phyloP scores from a whole-genome alignment of 2,329 filamentous ascomycete species.

The Paraphaeosphaeria sporulosa region DNA sequence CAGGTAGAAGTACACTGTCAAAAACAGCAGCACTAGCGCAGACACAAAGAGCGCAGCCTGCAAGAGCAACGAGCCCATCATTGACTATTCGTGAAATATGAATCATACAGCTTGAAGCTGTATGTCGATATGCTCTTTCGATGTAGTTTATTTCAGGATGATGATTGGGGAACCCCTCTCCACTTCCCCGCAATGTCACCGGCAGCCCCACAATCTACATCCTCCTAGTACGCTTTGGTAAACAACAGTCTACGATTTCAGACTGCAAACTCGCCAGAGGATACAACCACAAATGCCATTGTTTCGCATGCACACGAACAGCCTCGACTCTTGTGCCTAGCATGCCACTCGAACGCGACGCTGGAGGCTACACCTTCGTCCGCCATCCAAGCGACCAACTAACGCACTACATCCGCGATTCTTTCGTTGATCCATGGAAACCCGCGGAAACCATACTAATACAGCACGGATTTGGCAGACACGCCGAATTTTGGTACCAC shows the following conservation, averaged over 20 bases:
- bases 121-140: neutral
- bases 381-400: conserved; percentile 39
- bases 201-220: neutral
- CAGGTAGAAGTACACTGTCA: conserved; percentile 36
- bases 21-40: conserved; percentile 28
- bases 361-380: conserved; percentile 35
- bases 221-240: neutral
- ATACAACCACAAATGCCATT: too few relatives aligned
- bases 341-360: conserved; percentile 33
- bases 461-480: conserved; percentile 48
- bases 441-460: conserved; percentile 45
- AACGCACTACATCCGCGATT: conserved; percentile 39
- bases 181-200: conserved; percentile 4
- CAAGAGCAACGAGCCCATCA: conserved; percentile 12
- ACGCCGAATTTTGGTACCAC: conserved; percentile 46
- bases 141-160: neutral
- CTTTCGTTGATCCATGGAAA: conserved; percentile 44
- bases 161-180: conserved; percentile 1
- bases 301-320: too few relatives aligned
- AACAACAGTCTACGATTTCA: neutral
- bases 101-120: neutral
- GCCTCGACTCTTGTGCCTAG: neutral
- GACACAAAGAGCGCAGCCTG: conserved; percentile 23
- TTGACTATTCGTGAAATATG: neutral
- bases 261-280: too few relatives aligned